Evolutionary conservation across 2,329 filamentous ascomycete species (phyloP).

Genomic region (Trichoderma asperellum): DNA sequence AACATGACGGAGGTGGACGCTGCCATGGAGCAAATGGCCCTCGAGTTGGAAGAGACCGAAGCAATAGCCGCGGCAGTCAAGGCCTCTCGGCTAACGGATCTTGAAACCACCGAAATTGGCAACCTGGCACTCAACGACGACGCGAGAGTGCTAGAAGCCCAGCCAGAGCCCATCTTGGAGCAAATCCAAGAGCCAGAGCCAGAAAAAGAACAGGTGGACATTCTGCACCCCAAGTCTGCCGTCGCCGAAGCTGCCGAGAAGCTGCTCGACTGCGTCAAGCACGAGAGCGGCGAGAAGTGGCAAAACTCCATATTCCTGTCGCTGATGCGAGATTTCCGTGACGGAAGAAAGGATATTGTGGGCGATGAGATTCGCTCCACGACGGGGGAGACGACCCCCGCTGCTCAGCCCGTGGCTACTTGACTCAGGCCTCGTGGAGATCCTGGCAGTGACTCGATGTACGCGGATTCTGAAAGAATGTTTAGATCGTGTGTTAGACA

Average conservation of each 20-base stretch:
- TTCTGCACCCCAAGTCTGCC: conserved; percentile 38
- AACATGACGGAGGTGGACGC: conserved; percentile 48
- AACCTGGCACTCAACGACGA: conserved; percentile 38
- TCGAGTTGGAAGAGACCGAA: conserved; percentile 46
- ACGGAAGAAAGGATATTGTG: conserved; percentile 50
- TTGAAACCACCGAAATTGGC: conserved; percentile 41
- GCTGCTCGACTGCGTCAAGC: conserved; percentile 49
- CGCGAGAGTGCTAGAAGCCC: conserved; percentile 2
- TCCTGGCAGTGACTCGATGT: too few relatives aligned
- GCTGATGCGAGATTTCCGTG: conserved; percentile 51
- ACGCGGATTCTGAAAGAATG: background rate
- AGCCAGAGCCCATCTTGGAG: conserved; percentile 1
- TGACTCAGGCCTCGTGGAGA: conserved; percentile 5
- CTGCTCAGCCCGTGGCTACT: conserved; percentile 28
- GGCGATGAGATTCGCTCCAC: conserved; percentile 47
- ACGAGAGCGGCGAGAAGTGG: conserved; percentile 52
- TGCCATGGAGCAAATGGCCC: conserved; percentile 50
- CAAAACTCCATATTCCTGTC: conserved; percentile 51
- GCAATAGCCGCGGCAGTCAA: conserved; percentile 34
- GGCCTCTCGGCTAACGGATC: conserved; percentile 35
- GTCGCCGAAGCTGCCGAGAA: conserved; percentile 50
- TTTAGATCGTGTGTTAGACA: conserved; percentile 4
- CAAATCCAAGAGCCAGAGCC: conserved; percentile 27
- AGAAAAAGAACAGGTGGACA: conserved; percentile 30
- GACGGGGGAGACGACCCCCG: conserved; percentile 31